Conservation (phyloP, 306 rosid species). For the Sophora flavescens region DNA sequence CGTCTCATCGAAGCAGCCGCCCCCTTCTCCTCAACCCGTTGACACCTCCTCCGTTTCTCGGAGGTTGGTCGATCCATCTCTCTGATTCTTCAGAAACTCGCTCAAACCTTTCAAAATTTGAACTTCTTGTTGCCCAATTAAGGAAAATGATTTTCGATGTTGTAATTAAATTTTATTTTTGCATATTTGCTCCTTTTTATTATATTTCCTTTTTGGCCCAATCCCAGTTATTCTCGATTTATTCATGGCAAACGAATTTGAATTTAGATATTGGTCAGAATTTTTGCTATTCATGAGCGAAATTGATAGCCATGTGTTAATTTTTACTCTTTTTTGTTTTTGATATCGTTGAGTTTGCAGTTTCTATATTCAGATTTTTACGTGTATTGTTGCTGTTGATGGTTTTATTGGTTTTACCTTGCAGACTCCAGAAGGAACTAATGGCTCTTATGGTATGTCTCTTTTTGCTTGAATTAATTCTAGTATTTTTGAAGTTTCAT, state of each 20-base stretch:
- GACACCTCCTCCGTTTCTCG: constrained; percentile 82
- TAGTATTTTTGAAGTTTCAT: background rate
- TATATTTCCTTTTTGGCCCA: background rate
- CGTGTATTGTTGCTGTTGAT: constrained; percentile 32
- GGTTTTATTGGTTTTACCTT: constrained; percentile 36
- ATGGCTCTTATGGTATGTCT: constrained; percentile 93
- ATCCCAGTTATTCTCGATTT: background rate
- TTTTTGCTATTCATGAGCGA: constrained; percentile 6
- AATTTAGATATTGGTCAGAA: constrained; percentile 8
- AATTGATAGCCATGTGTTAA: background rate
- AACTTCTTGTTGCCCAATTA: background rate
- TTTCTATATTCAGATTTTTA: constrained; percentile 1
- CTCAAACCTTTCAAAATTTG: background rate
- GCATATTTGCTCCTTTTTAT: no score
- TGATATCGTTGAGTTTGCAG: constrained; percentile 34
- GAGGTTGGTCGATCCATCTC: constrained; percentile 54
- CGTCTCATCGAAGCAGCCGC: constrained; percentile 56
- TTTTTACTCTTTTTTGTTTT: background rate
- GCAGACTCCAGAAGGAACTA: constrained; percentile 96
- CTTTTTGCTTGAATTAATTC: background rate
- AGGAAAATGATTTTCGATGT: background rate
- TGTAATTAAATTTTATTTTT: background rate
- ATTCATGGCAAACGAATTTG: background rate
- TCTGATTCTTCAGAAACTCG: background rate
- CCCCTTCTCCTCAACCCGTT: constrained; percentile 60